Percentiles rank a stretch among this genome's conserved stretches.
phyloP scores from a whole-genome alignment of 2,329 filamentous ascomycete genomes.

The Bertia moriformis region DNA sequence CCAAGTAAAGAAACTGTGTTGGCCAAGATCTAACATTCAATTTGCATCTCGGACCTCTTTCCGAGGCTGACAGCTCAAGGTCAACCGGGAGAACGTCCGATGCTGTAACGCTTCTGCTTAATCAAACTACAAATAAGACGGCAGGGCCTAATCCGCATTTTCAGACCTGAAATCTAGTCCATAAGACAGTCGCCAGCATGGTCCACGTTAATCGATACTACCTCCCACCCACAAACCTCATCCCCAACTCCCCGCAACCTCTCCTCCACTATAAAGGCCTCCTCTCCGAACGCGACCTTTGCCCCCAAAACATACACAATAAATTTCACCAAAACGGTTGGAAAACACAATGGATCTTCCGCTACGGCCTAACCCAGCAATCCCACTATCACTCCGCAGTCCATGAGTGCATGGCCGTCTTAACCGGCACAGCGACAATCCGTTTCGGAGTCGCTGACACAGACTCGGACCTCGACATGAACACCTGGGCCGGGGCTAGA shows the following conservation, averaged over 20 bases:
- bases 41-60: too few species aligned
- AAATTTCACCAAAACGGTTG: conserved; percentile 32
- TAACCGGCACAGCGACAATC: conserved; percentile 34
- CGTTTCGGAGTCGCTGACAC: conserved; percentile 38
- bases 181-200: too few species aligned
- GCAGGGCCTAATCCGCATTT: too few species aligned
- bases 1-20: too few species aligned
- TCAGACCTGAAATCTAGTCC: too few species aligned
- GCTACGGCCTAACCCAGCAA: conserved; percentile 35
- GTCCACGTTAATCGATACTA: conserved; percentile 20
- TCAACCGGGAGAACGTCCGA: too few species aligned
- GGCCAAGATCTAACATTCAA: too few species aligned
- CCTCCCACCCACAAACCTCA: conserved; percentile 24
- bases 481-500: conserved; percentile 18
- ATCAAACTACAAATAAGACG: too few species aligned
- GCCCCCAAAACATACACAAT: conserved; percentile 19
- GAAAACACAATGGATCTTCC: conserved; percentile 38
- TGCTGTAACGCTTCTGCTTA: too few species aligned
- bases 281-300: conserved; percentile 10
- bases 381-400: conserved; percentile 41
- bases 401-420: conserved; percentile 42
- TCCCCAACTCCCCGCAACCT: conserved; percentile 35
- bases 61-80: too few species aligned
- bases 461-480: conserved; percentile 18
- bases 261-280: conserved; percentile 35